Base-by-base conservation (phyloP, 192 early-diverging fungal species). In the Entomortierella lignicola region DNA sequence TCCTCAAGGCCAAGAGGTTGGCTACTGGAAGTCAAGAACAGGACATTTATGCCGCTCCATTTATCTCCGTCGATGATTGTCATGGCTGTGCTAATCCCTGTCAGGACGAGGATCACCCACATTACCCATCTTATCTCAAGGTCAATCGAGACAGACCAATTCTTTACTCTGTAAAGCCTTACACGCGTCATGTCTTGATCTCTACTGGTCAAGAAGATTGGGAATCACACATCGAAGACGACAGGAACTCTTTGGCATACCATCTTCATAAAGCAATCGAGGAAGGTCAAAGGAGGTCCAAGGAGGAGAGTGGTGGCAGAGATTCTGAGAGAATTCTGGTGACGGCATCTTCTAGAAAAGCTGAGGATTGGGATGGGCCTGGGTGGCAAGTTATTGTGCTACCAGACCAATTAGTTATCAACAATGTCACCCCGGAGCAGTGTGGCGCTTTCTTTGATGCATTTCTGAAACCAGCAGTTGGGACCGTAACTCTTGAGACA, bases 101-200 rank as follows among this genome's bases (percentile, higher is more conserved):
- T 34, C 20, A n/a, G 26, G 74, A 77, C 0, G 61, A 69, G 21
- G 63, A 69, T 37, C 88, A 89, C 60, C 34, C 64, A 17, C 60
- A 60, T 23, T 87, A 84, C 41, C 88, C 88, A n/a, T 67, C 75
- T 26, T 86, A 86, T 43, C 63, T 89, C 18, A 84, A 86, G 8
- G 75, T 89, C 34, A 85, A 88, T 65, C 71, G 41, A 3, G 63
- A 70, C 2, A 56, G 61, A 11, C 60, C 80, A 11, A 55, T 89
- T 11, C 55, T 85, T 21, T 82, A 83, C 26, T 82, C 86, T 12
- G 85, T 88, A 39, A 85, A 85, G 44, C 86, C 88, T 3, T 89
- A 89, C 55, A 56, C 81, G 5, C 84, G 84, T 11, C 88, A 89
- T 63, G 80, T 89, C 42, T 58, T 88, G 57, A 88, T 89, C n/a